These are phyloP conservation scores for Daldinia childiae DNA, from an alignment of 495 filamentous ascomycete genomes.

Conservation along the genomic window DNA sequence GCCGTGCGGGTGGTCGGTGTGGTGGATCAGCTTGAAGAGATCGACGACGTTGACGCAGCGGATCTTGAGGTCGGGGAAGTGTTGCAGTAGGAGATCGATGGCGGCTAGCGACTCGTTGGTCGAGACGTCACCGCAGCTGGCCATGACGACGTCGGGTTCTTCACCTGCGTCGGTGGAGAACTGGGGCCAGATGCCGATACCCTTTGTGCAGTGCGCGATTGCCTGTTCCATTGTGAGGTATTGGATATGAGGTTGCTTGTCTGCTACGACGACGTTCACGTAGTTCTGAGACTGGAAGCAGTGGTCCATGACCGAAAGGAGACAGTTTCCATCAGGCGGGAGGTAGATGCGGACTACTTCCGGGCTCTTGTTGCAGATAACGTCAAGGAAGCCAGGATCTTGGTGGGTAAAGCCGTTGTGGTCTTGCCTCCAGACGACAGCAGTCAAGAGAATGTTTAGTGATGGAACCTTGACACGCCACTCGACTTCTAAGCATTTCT, in stretches of 20 bases:
- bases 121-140: constrained; percentile 73
- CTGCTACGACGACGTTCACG: constrained; percentile 78
- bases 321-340: constrained; percentile 76
- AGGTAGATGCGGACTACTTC: constrained; percentile 81
- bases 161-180: constrained; percentile 64
- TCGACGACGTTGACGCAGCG: constrained; percentile 80
- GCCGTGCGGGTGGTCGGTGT: constrained; percentile 72
- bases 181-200: constrained; percentile 62
- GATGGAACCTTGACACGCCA: constrained; percentile 74
- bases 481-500: constrained; percentile 76
- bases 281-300: constrained; percentile 75
- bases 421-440: constrained; percentile 80
- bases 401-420: constrained; percentile 85
- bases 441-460: constrained; percentile 77
- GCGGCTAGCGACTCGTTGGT: constrained; percentile 76
- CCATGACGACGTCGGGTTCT: constrained; percentile 76
- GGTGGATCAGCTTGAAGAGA: constrained; percentile 75
- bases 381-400: constrained; percentile 79
- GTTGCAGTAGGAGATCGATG: constrained; percentile 69
- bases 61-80: constrained; percentile 73
- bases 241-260: constrained; percentile 80
- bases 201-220: constrained; percentile 75
- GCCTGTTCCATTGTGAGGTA: constrained; percentile 74
- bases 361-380: constrained; percentile 77
- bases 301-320: constrained; percentile 73